A percentile compares a stretch with the other conserved stretches of the same genome.
Conservation (phyloP, 2,329 filamentous ascomycete species). For the Pseudodiploospora longispora region DNA sequence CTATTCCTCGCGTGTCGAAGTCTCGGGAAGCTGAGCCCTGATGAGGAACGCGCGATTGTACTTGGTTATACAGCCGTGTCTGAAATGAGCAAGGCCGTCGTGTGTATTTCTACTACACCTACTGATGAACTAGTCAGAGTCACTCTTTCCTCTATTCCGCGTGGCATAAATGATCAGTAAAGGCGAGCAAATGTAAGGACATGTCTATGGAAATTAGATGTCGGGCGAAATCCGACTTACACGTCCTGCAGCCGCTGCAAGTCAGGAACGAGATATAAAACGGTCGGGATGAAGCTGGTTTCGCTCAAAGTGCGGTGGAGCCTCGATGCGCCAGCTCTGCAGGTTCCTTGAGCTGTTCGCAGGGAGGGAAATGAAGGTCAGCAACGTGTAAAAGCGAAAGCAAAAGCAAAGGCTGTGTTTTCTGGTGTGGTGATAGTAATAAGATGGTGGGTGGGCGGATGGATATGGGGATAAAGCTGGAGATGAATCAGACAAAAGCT, state of each 20-base stretch:
- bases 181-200: slow-evolving; percentile 3
- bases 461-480: slow-evolving; percentile 2
- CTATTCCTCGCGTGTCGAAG: background rate
- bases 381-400: slow-evolving; percentile 4
- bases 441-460: background rate
- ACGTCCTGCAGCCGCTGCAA: background rate
- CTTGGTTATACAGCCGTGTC: too few species aligned
- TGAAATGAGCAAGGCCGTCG: too few species aligned
- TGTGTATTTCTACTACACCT: too few species aligned
- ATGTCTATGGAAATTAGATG: slow-evolving; percentile 8
- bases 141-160: too few species aligned
- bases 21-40: background rate
- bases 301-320: slow-evolving; percentile 4
- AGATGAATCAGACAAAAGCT: background rate
- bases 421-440: background rate
- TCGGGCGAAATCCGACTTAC: slow-evolving; percentile 7
- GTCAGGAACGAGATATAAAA: slow-evolving; percentile 9
- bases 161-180: slow-evolving; percentile 2
- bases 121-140: too few species aligned
- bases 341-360: slow-evolving; percentile 13
- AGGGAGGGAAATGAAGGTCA: slow-evolving; percentile 17
- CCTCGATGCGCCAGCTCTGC: slow-evolving; percentile 9
- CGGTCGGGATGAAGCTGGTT: slow-evolving; percentile 11
- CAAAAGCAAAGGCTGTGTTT: background rate
- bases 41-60: background rate